A percentile compares a stretch with the other conserved stretches of the same genome.
phyloP scores from a whole-genome alignment of 805 yeast species.

The Schwanniomyces polymorphus region DNA sequence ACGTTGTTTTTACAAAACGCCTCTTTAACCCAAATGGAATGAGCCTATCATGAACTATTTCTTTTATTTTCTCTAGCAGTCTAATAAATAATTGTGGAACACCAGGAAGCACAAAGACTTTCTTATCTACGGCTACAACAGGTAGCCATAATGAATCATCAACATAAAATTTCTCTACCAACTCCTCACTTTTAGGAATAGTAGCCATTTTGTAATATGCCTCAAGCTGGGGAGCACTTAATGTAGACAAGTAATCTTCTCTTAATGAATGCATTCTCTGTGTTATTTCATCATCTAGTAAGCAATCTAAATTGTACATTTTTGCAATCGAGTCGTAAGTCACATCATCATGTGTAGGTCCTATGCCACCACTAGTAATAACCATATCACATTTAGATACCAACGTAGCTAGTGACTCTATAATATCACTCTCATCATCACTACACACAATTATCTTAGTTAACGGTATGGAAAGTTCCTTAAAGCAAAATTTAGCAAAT shows the following conservation, averaged over 20 bases:
- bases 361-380: conserved; percentile 74
- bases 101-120: conserved; percentile 78
- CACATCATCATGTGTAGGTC: conserved; percentile 90
- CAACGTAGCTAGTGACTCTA: conserved; percentile 50
- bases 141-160: conserved; percentile 79
- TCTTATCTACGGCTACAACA: conserved; percentile 62
- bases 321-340: conserved; percentile 76
- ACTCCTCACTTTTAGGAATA: conserved; percentile 47
- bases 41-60: conserved; percentile 25
- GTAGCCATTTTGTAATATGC: conserved; percentile 83
- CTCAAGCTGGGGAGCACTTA: conserved; percentile 43
- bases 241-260: conserved; percentile 30
- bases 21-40: conserved; percentile 28
- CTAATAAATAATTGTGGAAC: conserved; percentile 71
- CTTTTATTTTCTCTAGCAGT: conserved; percentile 49
- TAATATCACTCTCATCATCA: conserved; percentile 69
- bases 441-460: conserved; percentile 71
- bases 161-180: conserved; percentile 42
- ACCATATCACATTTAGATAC: conserved; percentile 59
- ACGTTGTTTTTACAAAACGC: conserved; percentile 59
- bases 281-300: conserved; percentile 57
- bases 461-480: conserved; percentile 60
- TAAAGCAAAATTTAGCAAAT: conserved; percentile 72
- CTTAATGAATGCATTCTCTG: conserved; percentile 56
- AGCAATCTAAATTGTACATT: conserved; percentile 53